Percentiles rank a stretch among this genome's conserved stretches.
Conservation (phyloP, 139 green algal genomes). For the Coelastrella sp. region DNA sequence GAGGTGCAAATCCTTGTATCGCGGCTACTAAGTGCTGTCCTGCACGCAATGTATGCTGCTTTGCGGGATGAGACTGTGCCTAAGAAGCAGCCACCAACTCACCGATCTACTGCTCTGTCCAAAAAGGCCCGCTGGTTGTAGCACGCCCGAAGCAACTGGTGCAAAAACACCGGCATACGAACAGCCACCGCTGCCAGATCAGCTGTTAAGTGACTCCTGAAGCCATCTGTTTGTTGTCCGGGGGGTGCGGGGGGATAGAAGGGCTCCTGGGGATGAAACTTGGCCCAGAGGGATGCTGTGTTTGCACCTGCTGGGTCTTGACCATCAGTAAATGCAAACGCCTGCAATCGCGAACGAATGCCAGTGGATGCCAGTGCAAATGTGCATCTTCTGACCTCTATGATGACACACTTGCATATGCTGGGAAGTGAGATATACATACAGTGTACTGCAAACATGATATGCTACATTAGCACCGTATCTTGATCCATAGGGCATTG, state of each 20-base stretch:
- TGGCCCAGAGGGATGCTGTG: constrained; percentile 4
- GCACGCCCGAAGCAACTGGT: constrained; percentile 45
- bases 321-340: constrained; percentile 44
- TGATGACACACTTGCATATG: too few species aligned
- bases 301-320: constrained; percentile 9
- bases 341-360: not conserved
- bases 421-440: too few species aligned
- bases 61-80: too few species aligned
- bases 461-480: too few species aligned
- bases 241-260: constrained; percentile 34
- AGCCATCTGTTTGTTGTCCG: constrained; percentile 5
- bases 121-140: constrained; percentile 48
- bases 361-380: too few species aligned
- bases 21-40: not conserved
- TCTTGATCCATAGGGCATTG: too few species aligned
- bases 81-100: not conserved
- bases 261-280: constrained; percentile 16
- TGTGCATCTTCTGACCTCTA: too few species aligned
- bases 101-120: constrained; percentile 46
- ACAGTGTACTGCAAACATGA: too few species aligned
- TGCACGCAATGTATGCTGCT: not conserved
- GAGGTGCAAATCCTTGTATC: too few species aligned
- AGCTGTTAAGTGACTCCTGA: constrained; percentile 19
- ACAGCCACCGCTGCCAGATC: constrained; percentile 53
- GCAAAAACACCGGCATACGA: constrained; percentile 46